Evolutionary conservation across 139 green algal species (phyloP).

Genomic region (Closterium sp.): DNA sequence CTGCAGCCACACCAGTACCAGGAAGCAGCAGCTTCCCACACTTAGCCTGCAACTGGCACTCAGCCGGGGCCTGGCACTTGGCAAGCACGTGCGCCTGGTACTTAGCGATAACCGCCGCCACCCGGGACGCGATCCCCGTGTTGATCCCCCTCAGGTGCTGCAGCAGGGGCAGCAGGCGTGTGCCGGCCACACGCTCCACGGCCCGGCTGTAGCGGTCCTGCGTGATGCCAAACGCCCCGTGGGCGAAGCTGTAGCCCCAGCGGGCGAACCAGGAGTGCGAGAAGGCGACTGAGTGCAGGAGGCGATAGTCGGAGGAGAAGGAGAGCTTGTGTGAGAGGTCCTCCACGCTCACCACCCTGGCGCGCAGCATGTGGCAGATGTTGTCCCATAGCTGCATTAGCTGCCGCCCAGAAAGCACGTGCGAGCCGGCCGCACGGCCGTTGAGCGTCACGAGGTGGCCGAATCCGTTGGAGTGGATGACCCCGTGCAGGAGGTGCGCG

Average conservation of each 20-base stretch:
- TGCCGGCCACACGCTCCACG: neutral
- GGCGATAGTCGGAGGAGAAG: conserved; percentile 46
- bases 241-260: conserved; percentile 71
- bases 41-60: too few species aligned
- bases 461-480: conserved; percentile 89
- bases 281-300: conserved; percentile 75
- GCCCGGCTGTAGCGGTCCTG: neutral
- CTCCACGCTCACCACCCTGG: conserved; percentile 13
- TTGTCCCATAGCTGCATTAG: conserved; percentile 88
- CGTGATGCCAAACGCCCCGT: neutral
- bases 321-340: neutral
- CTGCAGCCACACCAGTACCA: too few species aligned
- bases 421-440: conserved; percentile 66
- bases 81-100: neutral
- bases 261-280: conserved; percentile 86
- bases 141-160: neutral
- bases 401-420: conserved; percentile 60
- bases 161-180: neutral
- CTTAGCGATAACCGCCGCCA: neutral
- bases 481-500: conserved; percentile 83
- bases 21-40: too few species aligned
- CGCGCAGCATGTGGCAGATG: conserved; percentile 75
- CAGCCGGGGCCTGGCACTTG: too few species aligned
- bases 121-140: neutral
- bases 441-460: conserved; percentile 88